These are phyloP conservation scores for Tolypocladium tropicale DNA, from an alignment of 2,329 filamentous ascomycete species.

Conservation along the genomic window DNA sequence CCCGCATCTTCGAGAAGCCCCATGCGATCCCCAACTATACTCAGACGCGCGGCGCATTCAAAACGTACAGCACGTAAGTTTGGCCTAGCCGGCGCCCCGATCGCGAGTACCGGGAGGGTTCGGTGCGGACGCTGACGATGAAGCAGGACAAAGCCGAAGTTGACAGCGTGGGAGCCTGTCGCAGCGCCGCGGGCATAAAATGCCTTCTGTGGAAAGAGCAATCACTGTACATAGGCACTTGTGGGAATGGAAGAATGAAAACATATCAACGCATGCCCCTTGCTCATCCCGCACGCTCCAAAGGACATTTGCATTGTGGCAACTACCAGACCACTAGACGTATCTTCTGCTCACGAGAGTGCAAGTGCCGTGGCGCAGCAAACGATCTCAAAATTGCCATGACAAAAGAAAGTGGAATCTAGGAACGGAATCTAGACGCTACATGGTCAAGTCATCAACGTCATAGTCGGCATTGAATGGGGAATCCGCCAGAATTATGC, in stretches of 20 bases:
- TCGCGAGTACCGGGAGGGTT: not conserved
- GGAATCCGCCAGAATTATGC: too few species aligned
- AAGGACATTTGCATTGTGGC: not conserved
- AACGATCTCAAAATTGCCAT: too few species aligned
- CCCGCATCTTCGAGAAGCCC: conserved; percentile 66
- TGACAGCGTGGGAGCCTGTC: conserved; percentile 41
- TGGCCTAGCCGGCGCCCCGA: not conserved
- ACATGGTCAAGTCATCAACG: not conserved
- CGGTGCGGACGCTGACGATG: not conserved
- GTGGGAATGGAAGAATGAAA: conserved; percentile 1
- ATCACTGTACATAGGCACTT: conserved; percentile 19
- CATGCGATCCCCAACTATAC: conserved; percentile 68
- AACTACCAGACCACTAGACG: not conserved
- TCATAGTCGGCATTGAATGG: not conserved
- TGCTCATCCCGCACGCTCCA: not conserved
- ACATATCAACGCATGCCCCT: not conserved
- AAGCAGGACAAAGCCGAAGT: conserved; percentile 41
- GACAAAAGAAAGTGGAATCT: too few species aligned
- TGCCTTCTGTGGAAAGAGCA: not conserved
- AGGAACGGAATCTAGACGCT: not conserved
- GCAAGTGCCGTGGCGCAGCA: not conserved
- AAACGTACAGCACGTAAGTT: conserved; percentile 86
- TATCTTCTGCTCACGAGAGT: not conserved
- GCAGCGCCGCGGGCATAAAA: conserved; percentile 22
- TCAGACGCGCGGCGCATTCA: conserved; percentile 67